Conservation (phyloP, 2,329 filamentous ascomycete genomes). For the Emmonsiellopsis sp. region DNA sequence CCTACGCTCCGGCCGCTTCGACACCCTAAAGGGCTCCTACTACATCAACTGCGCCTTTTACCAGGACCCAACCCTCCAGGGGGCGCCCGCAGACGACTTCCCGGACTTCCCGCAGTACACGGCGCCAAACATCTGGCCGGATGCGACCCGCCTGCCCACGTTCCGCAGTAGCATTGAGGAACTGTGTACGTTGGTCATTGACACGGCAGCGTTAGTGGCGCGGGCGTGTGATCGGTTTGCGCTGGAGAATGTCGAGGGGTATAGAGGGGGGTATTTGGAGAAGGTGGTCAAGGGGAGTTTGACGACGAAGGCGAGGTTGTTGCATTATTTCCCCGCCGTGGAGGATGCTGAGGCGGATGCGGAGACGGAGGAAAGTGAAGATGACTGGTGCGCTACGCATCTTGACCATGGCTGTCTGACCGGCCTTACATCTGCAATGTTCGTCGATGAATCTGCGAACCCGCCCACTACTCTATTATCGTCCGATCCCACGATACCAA, state of each 20-base stretch:
- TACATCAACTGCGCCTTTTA: constrained; percentile 55
- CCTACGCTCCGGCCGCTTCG: constrained; percentile 51
- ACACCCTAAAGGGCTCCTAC: constrained; percentile 56
- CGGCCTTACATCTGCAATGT: constrained; percentile 91
- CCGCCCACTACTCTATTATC: constrained; percentile 25
- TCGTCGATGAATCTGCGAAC: constrained; percentile 62
- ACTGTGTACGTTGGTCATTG: constrained; percentile 77
- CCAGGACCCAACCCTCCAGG: constrained; percentile 29
- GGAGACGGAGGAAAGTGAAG: constrained; percentile 55
- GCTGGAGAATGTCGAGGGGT: constrained; percentile 64
- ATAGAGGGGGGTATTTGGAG: constrained; percentile 72
- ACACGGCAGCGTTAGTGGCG: constrained; percentile 80
- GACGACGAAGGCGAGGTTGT: constrained; percentile 79
- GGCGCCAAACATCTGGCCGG: constrained; percentile 82
- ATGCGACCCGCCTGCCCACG: constrained; percentile 57
- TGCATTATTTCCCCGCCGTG: constrained; percentile 75
- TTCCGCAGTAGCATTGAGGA: constrained; percentile 65
- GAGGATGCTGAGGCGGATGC: not conserved
- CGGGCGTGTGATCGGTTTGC: constrained; percentile 85
- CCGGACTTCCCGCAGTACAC: constrained; percentile 75
- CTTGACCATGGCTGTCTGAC: constrained; percentile 90
- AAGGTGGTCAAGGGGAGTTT: constrained; percentile 75
- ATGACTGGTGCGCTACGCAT: constrained; percentile 80
- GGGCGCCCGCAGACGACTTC: constrained; percentile 26
- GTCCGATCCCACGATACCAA: constrained; percentile 9